Percentiles rank a stretch among this genome's conserved stretches.
Conservation (phyloP, 2,329 filamentous ascomycete genomes). For the Helotiales sp. region DNA sequence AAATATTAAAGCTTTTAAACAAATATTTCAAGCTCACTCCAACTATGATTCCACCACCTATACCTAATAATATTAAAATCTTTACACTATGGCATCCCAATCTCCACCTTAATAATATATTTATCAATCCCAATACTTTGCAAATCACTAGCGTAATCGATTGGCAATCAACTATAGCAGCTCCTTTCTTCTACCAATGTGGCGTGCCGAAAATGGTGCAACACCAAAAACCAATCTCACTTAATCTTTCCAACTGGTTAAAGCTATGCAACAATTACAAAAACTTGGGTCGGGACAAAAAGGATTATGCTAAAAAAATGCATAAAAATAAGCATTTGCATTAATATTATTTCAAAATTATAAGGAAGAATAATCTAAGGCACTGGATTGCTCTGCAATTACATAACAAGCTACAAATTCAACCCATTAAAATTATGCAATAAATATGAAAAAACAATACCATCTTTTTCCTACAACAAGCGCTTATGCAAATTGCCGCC, state of each 20-base stretch:
- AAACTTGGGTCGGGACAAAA: not conserved
- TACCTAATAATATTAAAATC: constrained; percentile 16
- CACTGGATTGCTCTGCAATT: not conserved
- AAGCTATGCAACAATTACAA: not conserved
- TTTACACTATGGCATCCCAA: constrained; percentile 30
- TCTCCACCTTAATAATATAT: constrained; percentile 36
- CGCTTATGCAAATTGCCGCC: not conserved
- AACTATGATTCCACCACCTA: constrained; percentile 24
- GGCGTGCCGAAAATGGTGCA: not conserved
- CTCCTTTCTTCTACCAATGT: not conserved
- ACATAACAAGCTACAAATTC: not conserved
- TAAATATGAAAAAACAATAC: not conserved
- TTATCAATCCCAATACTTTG: constrained; percentile 31
- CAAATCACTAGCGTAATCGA: constrained; percentile 28
- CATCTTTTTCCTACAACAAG: not conserved
- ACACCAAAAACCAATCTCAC: constrained; percentile 18
- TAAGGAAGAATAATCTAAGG: not conserved
- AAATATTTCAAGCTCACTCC: constrained; percentile 29
- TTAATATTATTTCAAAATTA: not conserved
- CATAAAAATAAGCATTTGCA: not conserved
- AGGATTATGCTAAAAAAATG: constrained; percentile 12
- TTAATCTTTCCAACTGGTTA: not conserved
- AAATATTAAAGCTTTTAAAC: constrained; percentile 26
- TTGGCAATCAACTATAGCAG: constrained; percentile 24
- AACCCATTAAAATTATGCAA: not conserved